phyloP scores from a whole-genome alignment of 768 basidiomycete genomes.

The Lentinula aciculospora region DNA sequence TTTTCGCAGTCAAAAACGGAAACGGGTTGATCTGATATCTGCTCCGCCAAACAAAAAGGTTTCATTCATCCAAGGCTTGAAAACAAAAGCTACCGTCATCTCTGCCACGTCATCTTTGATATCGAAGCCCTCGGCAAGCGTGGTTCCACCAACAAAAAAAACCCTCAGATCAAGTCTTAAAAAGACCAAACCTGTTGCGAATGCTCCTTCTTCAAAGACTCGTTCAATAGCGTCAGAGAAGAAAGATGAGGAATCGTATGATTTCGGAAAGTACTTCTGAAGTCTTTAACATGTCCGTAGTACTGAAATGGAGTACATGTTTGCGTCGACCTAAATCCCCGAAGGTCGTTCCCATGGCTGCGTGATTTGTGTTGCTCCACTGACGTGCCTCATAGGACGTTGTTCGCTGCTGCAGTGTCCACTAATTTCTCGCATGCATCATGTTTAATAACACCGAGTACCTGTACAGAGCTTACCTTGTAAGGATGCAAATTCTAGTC shows the following conservation, averaged over 20 bases:
- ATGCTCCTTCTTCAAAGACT: constrained; percentile 26
- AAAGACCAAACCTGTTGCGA: constrained; percentile 27
- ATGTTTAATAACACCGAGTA: background rate
- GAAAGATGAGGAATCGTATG: constrained; percentile 38
- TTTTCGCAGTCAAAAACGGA: constrained; percentile 42
- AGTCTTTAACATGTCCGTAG: background rate
- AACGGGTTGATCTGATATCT: constrained; percentile 25
- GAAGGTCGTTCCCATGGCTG: no score
- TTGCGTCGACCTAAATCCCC: no score
- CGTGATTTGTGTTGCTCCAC: no score
- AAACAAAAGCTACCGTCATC: background rate
- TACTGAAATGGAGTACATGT: background rate
- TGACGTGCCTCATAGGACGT: background rate
- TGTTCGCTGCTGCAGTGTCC: background rate
- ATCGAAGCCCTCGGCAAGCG: background rate
- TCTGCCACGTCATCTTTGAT: background rate
- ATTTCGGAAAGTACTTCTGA: constrained; percentile 56
- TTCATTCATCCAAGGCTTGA: constrained; percentile 30
- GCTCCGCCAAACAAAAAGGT: constrained; percentile 46
- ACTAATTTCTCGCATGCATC: background rate
- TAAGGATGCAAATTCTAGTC: background rate
- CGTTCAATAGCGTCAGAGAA: constrained; percentile 13
- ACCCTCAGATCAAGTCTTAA: background rate
- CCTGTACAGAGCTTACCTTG: background rate
- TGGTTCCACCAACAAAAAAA: background rate